These are phyloP conservation scores for Phyllosticta citriasiana DNA, from an alignment of 2,329 filamentous ascomycete genomes.

Conservation along the genomic window DNA sequence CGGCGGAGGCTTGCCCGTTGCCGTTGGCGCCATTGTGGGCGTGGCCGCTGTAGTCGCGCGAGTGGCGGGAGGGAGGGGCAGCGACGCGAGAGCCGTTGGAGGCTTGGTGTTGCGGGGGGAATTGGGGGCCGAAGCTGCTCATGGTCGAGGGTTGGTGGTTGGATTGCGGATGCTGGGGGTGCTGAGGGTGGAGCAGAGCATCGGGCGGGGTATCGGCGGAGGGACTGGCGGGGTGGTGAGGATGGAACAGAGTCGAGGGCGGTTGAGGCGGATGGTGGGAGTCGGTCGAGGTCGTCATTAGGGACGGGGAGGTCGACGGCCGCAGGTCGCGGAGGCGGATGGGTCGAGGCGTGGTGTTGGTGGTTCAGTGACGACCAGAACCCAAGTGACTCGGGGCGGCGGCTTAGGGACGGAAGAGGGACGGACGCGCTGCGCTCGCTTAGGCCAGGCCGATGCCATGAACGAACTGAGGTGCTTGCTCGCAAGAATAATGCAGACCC, in stretches of 20 bases:
- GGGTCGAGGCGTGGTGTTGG: constrained; percentile 1
- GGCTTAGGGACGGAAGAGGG: not conserved
- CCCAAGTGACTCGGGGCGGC: constrained; percentile 2
- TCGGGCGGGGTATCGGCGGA: constrained; percentile 7
- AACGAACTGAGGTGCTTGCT: too few relatives aligned
- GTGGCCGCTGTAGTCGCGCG: constrained; percentile 22
- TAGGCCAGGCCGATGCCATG: too few relatives aligned
- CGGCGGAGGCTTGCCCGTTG: constrained; percentile 21
- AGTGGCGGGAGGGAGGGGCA: constrained; percentile 17
- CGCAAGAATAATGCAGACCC: too few relatives aligned
- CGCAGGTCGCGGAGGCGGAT: constrained; percentile 1
- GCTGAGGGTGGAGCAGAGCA: constrained; percentile 3
- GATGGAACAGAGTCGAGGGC: constrained; percentile 5
- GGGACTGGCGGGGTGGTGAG: not conserved
- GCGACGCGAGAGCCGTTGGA: constrained; percentile 12
- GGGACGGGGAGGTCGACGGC: not conserved
- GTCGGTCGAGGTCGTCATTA: not conserved
- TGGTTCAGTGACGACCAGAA: not conserved
- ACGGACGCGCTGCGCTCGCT: too few relatives aligned
- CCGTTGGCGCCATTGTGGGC: constrained; percentile 22
- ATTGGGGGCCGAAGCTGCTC: constrained; percentile 11
- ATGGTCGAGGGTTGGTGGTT: not conserved
- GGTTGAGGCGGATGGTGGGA: constrained; percentile 2
- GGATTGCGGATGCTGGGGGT: not conserved
- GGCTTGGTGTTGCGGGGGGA: constrained; percentile 12